Percentiles rank a stretch among this genome's conserved stretches.
phyloP scores from a whole-genome alignment of 441 rosid genomes.

The Bocquillonia castaneifolia region DNA sequence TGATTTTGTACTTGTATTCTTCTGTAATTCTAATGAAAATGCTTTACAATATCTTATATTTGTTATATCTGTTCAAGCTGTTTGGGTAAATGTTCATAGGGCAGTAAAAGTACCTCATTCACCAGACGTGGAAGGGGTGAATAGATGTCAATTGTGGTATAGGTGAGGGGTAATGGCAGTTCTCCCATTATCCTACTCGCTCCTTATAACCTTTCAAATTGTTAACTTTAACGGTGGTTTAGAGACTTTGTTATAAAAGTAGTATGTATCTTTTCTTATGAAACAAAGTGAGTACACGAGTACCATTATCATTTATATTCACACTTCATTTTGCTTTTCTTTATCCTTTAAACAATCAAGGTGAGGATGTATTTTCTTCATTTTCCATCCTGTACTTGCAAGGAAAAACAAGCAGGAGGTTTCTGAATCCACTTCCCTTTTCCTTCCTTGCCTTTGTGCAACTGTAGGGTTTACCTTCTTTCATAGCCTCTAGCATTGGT shows the following conservation, averaged over 20 bases:
- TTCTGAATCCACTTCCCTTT: neutral
- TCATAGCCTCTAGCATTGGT: neutral
- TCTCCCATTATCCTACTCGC: neutral
- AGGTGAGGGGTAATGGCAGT: neutral
- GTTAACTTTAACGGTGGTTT: neutral
- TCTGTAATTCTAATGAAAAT: neutral
- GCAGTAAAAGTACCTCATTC: neutral
- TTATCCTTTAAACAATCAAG: neutral
- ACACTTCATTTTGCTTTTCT: neutral
- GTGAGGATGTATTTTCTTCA: neutral
- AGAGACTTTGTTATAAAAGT: neutral
- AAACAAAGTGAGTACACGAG: neutral
- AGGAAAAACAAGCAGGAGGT: neutral
- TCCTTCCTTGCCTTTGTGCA: neutral
- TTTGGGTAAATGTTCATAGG: neutral
- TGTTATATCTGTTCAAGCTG: neutral
- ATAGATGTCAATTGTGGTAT: neutral
- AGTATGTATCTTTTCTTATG: neutral
- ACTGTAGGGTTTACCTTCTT: neutral
- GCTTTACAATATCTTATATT: neutral
- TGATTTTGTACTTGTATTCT: neutral
- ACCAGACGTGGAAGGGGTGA: neutral
- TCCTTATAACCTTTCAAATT: conserved; percentile 2
- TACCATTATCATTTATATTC: neutral
- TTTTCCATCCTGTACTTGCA: neutral